phyloP scores from a whole-genome alignment of 805 yeast genomes.

The Pichia scutulata region DNA sequence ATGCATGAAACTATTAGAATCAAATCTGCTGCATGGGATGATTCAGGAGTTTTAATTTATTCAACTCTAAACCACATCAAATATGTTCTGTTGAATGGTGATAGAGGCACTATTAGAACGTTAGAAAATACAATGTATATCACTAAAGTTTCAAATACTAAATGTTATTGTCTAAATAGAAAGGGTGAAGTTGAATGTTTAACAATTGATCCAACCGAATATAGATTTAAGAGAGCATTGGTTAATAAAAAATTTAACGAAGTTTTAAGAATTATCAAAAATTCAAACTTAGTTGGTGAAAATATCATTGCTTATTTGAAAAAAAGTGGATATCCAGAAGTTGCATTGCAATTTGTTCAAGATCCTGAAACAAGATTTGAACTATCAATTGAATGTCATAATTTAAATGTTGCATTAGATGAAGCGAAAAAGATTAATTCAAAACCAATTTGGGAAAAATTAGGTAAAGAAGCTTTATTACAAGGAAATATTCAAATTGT shows the following conservation, averaged over 20 bases:
- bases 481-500: slow-evolving; percentile 86
- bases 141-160: slow-evolving; percentile 58
- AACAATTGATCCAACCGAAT: slow-evolving; percentile 91
- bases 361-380: slow-evolving; percentile 96
- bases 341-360: slow-evolving; percentile 93
- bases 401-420: slow-evolving; percentile 74
- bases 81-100: slow-evolving; percentile 89
- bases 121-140: slow-evolving; percentile 83
- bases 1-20: slow-evolving; percentile 95
- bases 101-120: slow-evolving; percentile 89
- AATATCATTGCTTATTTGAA: slow-evolving; percentile 92
- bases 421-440: slow-evolving; percentile 78
- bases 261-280: slow-evolving; percentile 80
- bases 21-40: slow-evolving; percentile 97
- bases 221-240: slow-evolving; percentile 88
- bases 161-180: slow-evolving; percentile 77
- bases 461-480: slow-evolving; percentile 76
- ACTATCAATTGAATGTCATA: slow-evolving; percentile 89
- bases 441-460: slow-evolving; percentile 65
- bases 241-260: slow-evolving; percentile 86
- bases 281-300: slow-evolving; percentile 92
- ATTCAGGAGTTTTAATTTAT: slow-evolving; percentile 81
- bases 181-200: slow-evolving; percentile 75
- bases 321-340: slow-evolving; percentile 93
- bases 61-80: slow-evolving; percentile 94